Base-by-base conservation (phyloP, 768 basidiomycete species). In the Butyriboletus loyo region DNA sequence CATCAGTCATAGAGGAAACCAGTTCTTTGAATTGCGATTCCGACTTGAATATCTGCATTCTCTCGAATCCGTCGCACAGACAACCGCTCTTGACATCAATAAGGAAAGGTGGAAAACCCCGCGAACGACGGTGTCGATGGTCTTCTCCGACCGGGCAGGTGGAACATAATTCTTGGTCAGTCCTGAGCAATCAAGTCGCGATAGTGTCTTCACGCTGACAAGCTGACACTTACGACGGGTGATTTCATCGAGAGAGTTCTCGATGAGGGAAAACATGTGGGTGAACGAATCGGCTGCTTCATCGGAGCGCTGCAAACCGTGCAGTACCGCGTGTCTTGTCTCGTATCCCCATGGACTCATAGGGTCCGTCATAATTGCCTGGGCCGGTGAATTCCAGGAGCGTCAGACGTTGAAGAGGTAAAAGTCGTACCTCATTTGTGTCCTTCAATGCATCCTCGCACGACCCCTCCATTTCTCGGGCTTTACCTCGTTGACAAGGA, bases 401-500 rank as follows among this genome's bases (percentile, higher is more conserved):
- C 3, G 4, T n/a, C 9, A 17, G 19, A 28, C 1, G 27, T 0
- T 3, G 1, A 17, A 5, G 5, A 17, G 2, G 4, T 11, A n/a
- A 11, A 34, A 15, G 2, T 1, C 15, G 11, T 48, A 54, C 61
- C 25, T 50, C 19, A 19, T 62, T 42, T 14, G 61, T 58, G 15
- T 62, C 57, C 1, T 31, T 34, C 37, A 63, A 21, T 1, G 57
- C 52, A 17, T 53, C 54, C 1, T 51, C 52, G 49, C 56, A 58
- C 7, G 13, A 22, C 6, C 15, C 24, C 10, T 21, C 4, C 7
- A 15, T 41, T 13, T 39, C 39, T 21, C 28, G 34, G 0, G 43
- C 44, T 34, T 42, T 49, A 43, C 58, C 56, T 24, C 53, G 53
- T 27, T 56, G 39, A 59, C 46, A 24, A 60, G 22, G 5, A 56